Evolutionary conservation across 1,139 yeast genomes (phyloP).

Genomic region (Oligophagozyma castellii): DNA sequence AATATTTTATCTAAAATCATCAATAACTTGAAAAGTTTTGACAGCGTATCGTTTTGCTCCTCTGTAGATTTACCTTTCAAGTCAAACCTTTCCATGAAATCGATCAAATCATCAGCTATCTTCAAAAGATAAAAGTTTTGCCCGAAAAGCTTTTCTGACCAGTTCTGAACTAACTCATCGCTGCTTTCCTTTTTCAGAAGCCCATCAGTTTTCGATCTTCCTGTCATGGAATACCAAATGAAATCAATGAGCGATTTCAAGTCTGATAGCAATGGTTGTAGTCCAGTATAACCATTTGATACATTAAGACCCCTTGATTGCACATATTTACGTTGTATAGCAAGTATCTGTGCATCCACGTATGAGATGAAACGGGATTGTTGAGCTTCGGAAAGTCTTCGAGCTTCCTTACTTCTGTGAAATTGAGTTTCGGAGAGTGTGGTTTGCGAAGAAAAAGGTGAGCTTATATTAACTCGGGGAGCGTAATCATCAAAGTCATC

Average conservation of each 20-base stretch:
- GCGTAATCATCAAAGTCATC: slow-evolving; percentile 21
- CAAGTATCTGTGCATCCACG: slow-evolving; percentile 43
- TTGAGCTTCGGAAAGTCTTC: slow-evolving; percentile 31
- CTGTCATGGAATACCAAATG: slow-evolving; percentile 43
- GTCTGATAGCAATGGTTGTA: slow-evolving; percentile 33
- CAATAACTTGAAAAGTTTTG: slow-evolving; percentile 29
- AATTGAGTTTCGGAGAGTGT: slow-evolving; percentile 4
- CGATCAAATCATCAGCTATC: slow-evolving; percentile 54
- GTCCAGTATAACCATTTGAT: slow-evolving; percentile 25
- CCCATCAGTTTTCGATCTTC: slow-evolving; percentile 25
- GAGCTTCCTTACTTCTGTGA: slow-evolving; percentile 5
- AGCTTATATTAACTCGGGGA: slow-evolving; percentile 19
- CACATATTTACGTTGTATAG: slow-evolving; percentile 50
- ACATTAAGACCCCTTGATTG: slow-evolving; percentile 39
- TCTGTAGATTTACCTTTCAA: slow-evolving; percentile 12
- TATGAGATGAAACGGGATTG: slow-evolving; percentile 49
- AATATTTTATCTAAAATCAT: slow-evolving; percentile 33
- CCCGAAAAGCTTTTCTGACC: slow-evolving; percentile 34
- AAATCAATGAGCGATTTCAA: slow-evolving; percentile 35
- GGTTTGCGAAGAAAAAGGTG: slow-evolving; percentile 20
- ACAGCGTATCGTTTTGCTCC: slow-evolving; percentile 11
- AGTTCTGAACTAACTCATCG: slow-evolving; percentile 1
- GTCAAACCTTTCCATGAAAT: slow-evolving; percentile 37
- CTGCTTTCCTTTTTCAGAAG: slow-evolving; percentile 8
- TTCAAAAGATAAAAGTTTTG: slow-evolving; percentile 48